These are phyloP conservation scores for Cladosporium oxysporum DNA, from an alignment of 2,329 filamentous ascomycete species.

Conservation along the genomic window DNA sequence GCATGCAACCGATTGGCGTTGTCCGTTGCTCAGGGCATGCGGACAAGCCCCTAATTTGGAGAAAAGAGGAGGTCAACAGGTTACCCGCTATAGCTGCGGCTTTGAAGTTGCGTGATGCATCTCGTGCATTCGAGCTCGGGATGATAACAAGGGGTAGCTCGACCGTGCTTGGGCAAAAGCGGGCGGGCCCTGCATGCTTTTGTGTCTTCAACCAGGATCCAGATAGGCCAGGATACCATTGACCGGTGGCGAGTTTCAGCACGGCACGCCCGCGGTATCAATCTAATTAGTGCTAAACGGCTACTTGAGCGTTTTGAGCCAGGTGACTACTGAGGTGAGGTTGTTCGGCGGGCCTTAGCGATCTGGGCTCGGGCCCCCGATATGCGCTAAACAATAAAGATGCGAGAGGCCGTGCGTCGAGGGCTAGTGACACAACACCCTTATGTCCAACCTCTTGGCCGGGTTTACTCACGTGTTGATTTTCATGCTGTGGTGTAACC, in stretches of 20 bases:
- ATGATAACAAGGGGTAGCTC: background rate
- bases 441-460: background rate
- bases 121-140: background rate
- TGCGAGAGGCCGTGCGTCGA: background rate
- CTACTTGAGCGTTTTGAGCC: constrained; percentile 7
- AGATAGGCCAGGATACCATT: background rate
- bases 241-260: background rate
- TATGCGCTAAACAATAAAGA: background rate
- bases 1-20: constrained; percentile 2
- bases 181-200: background rate
- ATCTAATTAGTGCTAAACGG: constrained; percentile 1
- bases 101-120: background rate
- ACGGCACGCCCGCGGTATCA: background rate
- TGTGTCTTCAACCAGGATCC: background rate
- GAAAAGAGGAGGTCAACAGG: background rate
- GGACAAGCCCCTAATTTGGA: background rate
- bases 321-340: background rate
- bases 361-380: background rate
- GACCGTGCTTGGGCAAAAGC: background rate
- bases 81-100: background rate
- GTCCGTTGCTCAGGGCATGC: background rate
- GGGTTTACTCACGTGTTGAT: background rate
- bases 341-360: background rate
- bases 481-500: background rate
- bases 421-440: background rate